phyloP scores from a whole-genome alignment of 2,329 filamentous ascomycete species.

The Metarhizium anisopliae region DNA sequence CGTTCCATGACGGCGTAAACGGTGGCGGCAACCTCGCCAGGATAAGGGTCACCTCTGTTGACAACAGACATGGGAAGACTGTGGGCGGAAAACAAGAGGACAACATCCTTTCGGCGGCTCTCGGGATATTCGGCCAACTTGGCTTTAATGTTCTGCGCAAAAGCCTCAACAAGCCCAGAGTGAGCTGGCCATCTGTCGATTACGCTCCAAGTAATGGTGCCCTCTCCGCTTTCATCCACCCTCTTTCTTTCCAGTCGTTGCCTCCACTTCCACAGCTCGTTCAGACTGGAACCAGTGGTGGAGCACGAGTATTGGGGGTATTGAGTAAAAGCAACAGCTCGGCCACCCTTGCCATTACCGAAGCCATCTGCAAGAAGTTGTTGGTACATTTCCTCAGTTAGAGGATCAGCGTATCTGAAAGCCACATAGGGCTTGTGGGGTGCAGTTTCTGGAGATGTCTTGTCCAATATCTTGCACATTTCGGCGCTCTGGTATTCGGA shows the following conservation, averaged over 20 bases:
- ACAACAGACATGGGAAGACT: conserved; percentile 96
- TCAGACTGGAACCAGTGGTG: conserved; percentile 90
- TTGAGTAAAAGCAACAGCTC: conserved; percentile 94
- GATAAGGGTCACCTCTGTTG: conserved; percentile 91
- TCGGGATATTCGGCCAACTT: conserved; percentile 77
- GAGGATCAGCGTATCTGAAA: conserved; percentile 86
- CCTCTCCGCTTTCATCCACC: conserved; percentile 42
- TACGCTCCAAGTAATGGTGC: conserved; percentile 87
- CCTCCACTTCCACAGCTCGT: conserved; percentile 97
- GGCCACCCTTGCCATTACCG: conserved; percentile 77
- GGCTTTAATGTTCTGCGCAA: conserved; percentile 84
- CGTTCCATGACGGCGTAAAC: conserved; percentile 95
- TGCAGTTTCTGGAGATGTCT: conserved; percentile 82
- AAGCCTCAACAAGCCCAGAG: conserved; percentile 78
- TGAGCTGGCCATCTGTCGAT: conserved; percentile 98
- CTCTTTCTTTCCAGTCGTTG: conserved; percentile 76
- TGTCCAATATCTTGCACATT: conserved; percentile 96
- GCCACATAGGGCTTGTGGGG: conserved; percentile 97
- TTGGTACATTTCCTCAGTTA: conserved; percentile 91
- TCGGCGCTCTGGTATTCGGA: conserved; percentile 87
- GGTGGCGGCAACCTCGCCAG: conserved; percentile 89
- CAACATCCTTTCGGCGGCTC: conserved; percentile 68
- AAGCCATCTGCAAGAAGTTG: conserved; percentile 81
- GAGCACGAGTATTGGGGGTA: conserved; percentile 98
- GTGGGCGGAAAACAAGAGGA: conserved; percentile 90